Base-by-base conservation (phyloP, 768 basidiomycete genomes). In the Lepiota brunneoincarnata region DNA sequence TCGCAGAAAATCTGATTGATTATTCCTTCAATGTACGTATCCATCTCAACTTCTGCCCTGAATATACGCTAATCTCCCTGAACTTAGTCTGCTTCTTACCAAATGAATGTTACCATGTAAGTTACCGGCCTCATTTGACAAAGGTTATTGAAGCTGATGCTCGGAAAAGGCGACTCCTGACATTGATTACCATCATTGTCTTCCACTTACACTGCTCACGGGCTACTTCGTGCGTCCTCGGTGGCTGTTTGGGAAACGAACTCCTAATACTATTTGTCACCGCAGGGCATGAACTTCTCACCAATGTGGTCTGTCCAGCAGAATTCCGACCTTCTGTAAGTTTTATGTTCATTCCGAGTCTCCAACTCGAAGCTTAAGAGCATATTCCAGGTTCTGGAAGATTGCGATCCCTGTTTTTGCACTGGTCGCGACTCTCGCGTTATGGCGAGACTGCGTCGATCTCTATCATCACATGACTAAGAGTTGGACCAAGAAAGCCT, bases 21-120 rank as follows among this genome's bases (percentile, higher is more conserved):
- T 89, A 85, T 63, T 81, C 84, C 17, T 90, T 89, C 74, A 89
- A 89, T 65, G 84, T 87, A 45, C 21, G 82, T 70, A 35, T 18
- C 54, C 26, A 12, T 18, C 44, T 45, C 37, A 23, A 12, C 49
- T 43, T 6, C 26, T 43, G 42, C 6, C 20, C 34, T 21, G 12
- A 20, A 21, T 36, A 21, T 11, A 6, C 35, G 7, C 54, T 58
- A 43, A 45, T 59, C n/a, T 40, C 10, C 17, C 31, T 17, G 31
- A 28, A 41, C 34, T 23, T 61, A 88, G 87, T 78, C 86, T 70
- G 79, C 83, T 14, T 84, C 86, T 10, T 84, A 88, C 63, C 81
- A 88, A 58, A 88, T 84, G 84, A 89, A 89, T 63, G 75, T 84
- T 64, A 81, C 84, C 44, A 89, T 90, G 86, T 81, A 62, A 37